Percentiles rank a stretch among this genome's conserved stretches.
These are phyloP conservation scores for Acacia pycnantha DNA, from an alignment of 331 rosid species.

Conservation along the genomic window DNA sequence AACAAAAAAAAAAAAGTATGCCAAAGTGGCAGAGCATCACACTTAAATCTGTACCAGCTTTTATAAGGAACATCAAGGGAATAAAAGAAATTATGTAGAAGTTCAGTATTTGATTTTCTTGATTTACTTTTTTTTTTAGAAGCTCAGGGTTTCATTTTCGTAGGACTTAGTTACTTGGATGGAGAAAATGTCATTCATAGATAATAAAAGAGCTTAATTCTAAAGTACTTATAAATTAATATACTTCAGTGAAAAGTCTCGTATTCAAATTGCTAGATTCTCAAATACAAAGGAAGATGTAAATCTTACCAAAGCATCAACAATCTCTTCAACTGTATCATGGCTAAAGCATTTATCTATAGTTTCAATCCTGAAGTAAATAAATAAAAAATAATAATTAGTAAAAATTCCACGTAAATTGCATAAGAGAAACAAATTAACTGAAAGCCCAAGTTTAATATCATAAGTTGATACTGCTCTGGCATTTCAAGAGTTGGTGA, in stretches of 20 bases:
- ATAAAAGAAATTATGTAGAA: not conserved
- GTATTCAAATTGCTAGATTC: not conserved
- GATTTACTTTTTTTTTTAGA: not conserved
- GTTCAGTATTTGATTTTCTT: not conserved
- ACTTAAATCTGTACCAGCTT: not conserved
- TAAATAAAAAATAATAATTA: not conserved
- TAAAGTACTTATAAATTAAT: conserved; percentile 10
- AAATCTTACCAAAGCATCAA: conserved; percentile 68
- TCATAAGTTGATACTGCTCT: not conserved
- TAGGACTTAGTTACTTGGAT: not conserved
- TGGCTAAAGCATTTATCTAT: conserved; percentile 76
- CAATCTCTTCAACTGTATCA: conserved; percentile 89
- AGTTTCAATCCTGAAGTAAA: conserved; percentile 60
- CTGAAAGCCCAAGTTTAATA: not conserved
- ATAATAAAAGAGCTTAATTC: not conserved
- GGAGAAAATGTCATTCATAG: not conserved
- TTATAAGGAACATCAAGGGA: not conserved
- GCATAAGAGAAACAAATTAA: conserved; percentile 6
- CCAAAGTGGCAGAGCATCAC: not conserved
- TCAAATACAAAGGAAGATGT: conserved; percentile 20
- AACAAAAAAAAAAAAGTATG: not conserved
- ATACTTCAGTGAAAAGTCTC: not conserved
- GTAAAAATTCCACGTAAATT: conserved; percentile 5
- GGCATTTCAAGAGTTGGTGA: not conserved
- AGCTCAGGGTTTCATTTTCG: not conserved